Percentiles rank a stretch among this genome's conserved stretches.
Conservation (phyloP, 106 monocot genomes). For the Dioscorea alata region DNA sequence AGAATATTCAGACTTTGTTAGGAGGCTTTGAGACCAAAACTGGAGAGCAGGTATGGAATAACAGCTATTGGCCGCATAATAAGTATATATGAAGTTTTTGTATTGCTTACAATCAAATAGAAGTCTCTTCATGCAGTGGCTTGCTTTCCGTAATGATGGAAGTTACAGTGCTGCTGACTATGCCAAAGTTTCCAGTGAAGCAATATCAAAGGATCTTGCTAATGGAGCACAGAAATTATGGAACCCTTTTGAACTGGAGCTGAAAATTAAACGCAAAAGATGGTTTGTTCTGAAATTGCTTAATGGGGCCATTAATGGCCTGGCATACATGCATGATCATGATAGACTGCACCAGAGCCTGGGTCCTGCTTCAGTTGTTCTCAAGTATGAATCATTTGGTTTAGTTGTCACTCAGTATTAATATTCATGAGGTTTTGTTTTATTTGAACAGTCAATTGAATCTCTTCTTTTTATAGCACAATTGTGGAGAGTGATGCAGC, state of each 20-base stretch:
- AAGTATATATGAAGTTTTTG: neutral
- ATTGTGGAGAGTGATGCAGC: slow-evolving; percentile 55
- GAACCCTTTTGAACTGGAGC: slow-evolving; percentile 47
- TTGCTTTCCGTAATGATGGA: slow-evolving; percentile 88
- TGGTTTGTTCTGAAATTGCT: slow-evolving; percentile 77
- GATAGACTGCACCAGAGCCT: slow-evolving; percentile 94
- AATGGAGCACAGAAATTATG: slow-evolving; percentile 29
- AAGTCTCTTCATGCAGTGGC: slow-evolving; percentile 58
- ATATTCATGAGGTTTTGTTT: too few relatives aligned
- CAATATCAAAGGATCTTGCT: slow-evolving; percentile 31
- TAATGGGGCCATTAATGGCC: slow-evolving; percentile 70
- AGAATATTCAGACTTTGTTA: slow-evolving; percentile 73
- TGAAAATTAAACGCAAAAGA: slow-evolving; percentile 44
- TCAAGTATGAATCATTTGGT: slow-evolving; percentile 51
- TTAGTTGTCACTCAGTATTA: too few relatives aligned
- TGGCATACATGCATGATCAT: slow-evolving; percentile 75
- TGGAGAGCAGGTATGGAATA: slow-evolving; percentile 75
- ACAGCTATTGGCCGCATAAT: neutral
- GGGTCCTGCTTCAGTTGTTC: slow-evolving; percentile 87
- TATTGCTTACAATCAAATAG: slow-evolving; percentile 1
- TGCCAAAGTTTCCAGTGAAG: slow-evolving; percentile 62
- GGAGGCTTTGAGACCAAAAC: slow-evolving; percentile 95
- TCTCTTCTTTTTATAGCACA: slow-evolving; percentile 40
- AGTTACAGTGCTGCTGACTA: slow-evolving; percentile 89
- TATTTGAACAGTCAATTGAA: neutral